These are phyloP conservation scores for Glutinoglossum americanum DNA, from an alignment of 495 filamentous ascomycete species.

Conservation along the genomic window DNA sequence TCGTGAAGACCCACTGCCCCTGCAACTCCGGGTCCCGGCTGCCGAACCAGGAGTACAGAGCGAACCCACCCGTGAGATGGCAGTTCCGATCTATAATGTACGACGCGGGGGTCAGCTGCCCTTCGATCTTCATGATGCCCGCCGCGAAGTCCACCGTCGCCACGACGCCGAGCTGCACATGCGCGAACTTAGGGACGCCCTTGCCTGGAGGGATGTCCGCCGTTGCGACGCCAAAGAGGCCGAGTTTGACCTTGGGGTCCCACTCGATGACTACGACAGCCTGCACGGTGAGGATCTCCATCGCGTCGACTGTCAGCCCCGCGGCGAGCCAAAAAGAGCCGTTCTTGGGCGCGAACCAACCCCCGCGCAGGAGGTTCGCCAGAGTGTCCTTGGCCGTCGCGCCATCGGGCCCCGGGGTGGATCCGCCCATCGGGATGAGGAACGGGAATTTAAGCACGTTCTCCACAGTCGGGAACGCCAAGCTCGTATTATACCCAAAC, in stretches of 20 bases:
- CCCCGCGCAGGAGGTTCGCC: too few relatives aligned
- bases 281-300: slow-evolving; percentile 20
- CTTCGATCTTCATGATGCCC: slow-evolving; percentile 21
- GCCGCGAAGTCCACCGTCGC: slow-evolving; percentile 16
- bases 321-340: slow-evolving; percentile 21
- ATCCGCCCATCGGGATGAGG: slow-evolving; percentile 14
- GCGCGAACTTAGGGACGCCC: slow-evolving; percentile 10
- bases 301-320: slow-evolving; percentile 20
- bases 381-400: too few relatives aligned
- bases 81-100: slow-evolving; percentile 22
- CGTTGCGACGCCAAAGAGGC: slow-evolving; percentile 20
- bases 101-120: slow-evolving; percentile 21
- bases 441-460: neutral
- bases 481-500: neutral
- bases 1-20: slow-evolving; percentile 30
- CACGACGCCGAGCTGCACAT: slow-evolving; percentile 23
- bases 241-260: slow-evolving; percentile 13
- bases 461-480: neutral
- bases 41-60: slow-evolving; percentile 26
- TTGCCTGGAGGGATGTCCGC: slow-evolving; percentile 15
- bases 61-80: slow-evolving; percentile 27
- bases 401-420: too few relatives aligned
- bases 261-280: slow-evolving; percentile 20
- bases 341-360: slow-evolving; percentile 13
- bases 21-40: slow-evolving; percentile 1